Conservation (phyloP, 1,139 yeast species). For the Kodamaea ohmeri region DNA sequence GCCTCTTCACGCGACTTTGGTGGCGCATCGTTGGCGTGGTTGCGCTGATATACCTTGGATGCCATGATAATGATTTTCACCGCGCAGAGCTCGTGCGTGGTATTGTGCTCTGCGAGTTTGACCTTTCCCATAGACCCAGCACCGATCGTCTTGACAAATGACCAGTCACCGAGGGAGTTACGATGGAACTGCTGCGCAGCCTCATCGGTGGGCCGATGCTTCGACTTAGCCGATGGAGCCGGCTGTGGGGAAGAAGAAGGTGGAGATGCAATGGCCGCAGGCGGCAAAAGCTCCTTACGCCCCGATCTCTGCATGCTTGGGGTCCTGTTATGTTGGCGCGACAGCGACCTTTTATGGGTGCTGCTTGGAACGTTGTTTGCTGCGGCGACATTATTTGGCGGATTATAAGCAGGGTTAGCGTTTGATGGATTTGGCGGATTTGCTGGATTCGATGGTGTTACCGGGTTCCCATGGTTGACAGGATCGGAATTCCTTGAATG, state of each 20-base stretch:
- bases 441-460: too few species aligned
- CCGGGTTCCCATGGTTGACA: background rate
- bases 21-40: slow-evolving; percentile 71
- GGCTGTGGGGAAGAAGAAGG: slow-evolving; percentile 9
- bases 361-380: background rate
- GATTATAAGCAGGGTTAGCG: slow-evolving; percentile 8
- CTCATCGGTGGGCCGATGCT: slow-evolving; percentile 17
- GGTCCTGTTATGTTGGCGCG: slow-evolving; percentile 1
- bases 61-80: slow-evolving; percentile 82
- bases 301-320: slow-evolving; percentile 2
- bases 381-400: background rate
- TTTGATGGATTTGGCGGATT: background rate
- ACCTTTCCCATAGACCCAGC: slow-evolving; percentile 99
- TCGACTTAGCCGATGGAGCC: slow-evolving; percentile 25
- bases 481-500: background rate
- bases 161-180: slow-evolving; percentile 95
- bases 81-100: slow-evolving; percentile 82
- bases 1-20: slow-evolving; percentile 55
- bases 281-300: slow-evolving; percentile 22
- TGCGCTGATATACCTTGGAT: slow-evolving; percentile 70
- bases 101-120: slow-evolving; percentile 82
- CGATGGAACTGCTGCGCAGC: slow-evolving; percentile 65
- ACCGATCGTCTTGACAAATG: slow-evolving; percentile 89
- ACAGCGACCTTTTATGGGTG: background rate
- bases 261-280: slow-evolving; percentile 22